A percentile compares a stretch with the other conserved stretches of the same genome.
These are phyloP conservation scores for Diphasiastrum complanatum DNA, from an alignment of 83 land plant species.

Conservation along the genomic window DNA sequence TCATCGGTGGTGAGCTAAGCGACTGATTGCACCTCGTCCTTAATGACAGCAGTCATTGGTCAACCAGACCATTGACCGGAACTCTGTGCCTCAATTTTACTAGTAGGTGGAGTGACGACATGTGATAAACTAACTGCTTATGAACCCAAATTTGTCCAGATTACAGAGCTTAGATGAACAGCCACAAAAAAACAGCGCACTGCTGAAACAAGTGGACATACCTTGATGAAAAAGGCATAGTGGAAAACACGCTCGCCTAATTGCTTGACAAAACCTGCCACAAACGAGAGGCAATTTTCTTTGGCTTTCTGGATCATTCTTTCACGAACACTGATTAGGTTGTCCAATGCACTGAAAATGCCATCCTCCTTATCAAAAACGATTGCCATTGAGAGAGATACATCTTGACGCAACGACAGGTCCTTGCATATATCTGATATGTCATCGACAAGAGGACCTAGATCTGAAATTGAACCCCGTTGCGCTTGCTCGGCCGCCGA, in stretches of 20 bases:
- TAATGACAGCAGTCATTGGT: no score
- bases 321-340: slow-evolving; percentile 19
- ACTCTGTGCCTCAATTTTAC: no score
- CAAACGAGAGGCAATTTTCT: slow-evolving; percentile 30
- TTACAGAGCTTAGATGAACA: not conserved
- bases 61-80: no score
- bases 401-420: slow-evolving; percentile 26
- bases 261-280: slow-evolving; percentile 23
- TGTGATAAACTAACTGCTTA: no score
- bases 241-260: slow-evolving; percentile 27
- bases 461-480: slow-evolving; percentile 25
- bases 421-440: slow-evolving; percentile 22
- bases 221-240: slow-evolving; percentile 36
- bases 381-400: slow-evolving; percentile 32
- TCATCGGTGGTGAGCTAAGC: no score
- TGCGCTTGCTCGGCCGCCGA: slow-evolving; percentile 24
- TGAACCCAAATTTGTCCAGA: no score
- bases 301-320: slow-evolving; percentile 26
- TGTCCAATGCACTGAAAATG: slow-evolving; percentile 27
- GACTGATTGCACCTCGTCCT: no score
- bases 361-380: slow-evolving; percentile 38
- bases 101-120: no score
- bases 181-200: not conserved
- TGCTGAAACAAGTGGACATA: not conserved
- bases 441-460: slow-evolving; percentile 21